These are phyloP conservation scores for Trametes meyenii DNA, from an alignment of 768 basidiomycete genomes.

Conservation along the genomic window DNA sequence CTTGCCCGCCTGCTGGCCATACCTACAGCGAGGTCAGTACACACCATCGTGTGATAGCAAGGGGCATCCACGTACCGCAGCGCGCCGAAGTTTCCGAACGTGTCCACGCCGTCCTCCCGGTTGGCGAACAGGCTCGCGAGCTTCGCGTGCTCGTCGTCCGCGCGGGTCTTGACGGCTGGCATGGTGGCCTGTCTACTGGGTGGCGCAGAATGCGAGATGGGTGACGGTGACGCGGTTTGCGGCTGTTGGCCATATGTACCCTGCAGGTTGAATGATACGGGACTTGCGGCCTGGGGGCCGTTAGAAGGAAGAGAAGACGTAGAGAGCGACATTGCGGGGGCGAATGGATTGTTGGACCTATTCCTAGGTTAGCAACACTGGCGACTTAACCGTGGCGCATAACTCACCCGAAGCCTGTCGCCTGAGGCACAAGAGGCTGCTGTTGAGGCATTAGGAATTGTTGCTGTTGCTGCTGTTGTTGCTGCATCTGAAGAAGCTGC, in stretches of 20 bases:
- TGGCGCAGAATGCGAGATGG: conserved; percentile 43
- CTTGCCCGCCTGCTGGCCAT: conserved; percentile 38
- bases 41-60: background rate
- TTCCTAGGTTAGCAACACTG: conserved; percentile 15
- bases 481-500: conserved; percentile 53
- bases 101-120: conserved; percentile 91
- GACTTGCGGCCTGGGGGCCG: conserved; percentile 36
- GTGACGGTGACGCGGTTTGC: conserved; percentile 45
- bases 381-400: background rate
- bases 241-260: conserved; percentile 63
- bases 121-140: conserved; percentile 86
- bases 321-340: conserved; percentile 42
- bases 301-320: conserved; percentile 38
- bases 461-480: conserved; percentile 58
- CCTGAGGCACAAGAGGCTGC: conserved; percentile 53
- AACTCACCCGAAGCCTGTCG: conserved; percentile 76
- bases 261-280: conserved; percentile 64
- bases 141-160: conserved; percentile 72
- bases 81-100: conserved; percentile 88
- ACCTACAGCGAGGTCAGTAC: conserved; percentile 41
- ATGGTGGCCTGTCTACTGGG: conserved; percentile 21
- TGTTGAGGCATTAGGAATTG: conserved; percentile 50
- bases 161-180: conserved; percentile 37
- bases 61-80: conserved; percentile 54
- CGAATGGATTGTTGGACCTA: conserved; percentile 97